Evolutionary conservation across 768 basidiomycete genomes (phyloP), one percentile per base, ranked within the genome.

Genomic region (Postia placenta): DNA sequence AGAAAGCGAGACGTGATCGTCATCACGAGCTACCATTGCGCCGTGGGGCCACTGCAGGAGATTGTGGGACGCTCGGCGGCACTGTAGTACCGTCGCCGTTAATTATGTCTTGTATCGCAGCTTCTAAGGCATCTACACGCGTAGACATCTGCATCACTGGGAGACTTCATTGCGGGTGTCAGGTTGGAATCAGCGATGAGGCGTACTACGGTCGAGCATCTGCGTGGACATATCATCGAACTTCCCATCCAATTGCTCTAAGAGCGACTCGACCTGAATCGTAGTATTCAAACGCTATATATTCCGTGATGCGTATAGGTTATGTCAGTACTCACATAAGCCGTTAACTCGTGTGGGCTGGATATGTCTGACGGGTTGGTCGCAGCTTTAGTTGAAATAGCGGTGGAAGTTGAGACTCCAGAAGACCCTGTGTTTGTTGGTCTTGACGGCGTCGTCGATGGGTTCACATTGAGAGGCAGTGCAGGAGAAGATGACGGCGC

Each of bases 161-260:
- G 47, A 24, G n/a, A 33, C n/a, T n/a, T n/a, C n/a, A n/a, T n/a
- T n/a, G n/a, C n/a, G n/a, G n/a, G n/a, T n/a, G n/a, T n/a, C n/a
- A n/a, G n/a, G n/a, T n/a, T 23, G 37, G 2, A 25, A 14, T 4
- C 14, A 6, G 46, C 25, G 35, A 22, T 35, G 46, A 36, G 17
- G 75, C 85, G 57, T 61, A 91, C 87, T 90, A 58, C 85, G 75
- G 49, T 89, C 85, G 53, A 95, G 74, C 54, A 96, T 89, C 64
- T 94, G 87, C 17, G 74, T 74, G 26, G 92, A 94, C 91, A 94
- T 94, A 45, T 92, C 87, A 58, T 95, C 91, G 59, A 96, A 95
- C 54, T 89, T 89, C 42, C 78, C 59, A 60, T 96, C 92, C n/a
- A 96, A 74, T 58, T 93, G 87, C 56, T 90, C 87, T 11, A 96